Evolutionary conservation across 2,329 filamentous ascomycete genomes (phyloP).

Genomic region (Apiospora phragmitis): DNA sequence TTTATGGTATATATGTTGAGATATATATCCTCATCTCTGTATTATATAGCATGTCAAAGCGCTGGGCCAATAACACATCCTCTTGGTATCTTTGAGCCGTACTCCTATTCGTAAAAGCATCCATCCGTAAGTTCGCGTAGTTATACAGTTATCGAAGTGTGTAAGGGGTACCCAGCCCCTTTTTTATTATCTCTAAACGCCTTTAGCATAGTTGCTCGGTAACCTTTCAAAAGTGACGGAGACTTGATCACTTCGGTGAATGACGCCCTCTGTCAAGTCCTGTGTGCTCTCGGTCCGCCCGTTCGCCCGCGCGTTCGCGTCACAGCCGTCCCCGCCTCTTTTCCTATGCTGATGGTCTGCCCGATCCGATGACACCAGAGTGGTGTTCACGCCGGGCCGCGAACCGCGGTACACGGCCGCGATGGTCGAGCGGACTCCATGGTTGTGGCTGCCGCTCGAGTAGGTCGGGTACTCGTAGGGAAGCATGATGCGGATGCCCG

Average conservation of each 20-base stretch:
- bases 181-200: not conserved
- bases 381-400: not conserved
- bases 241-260: not conserved
- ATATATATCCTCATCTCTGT: no score
- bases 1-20: not conserved
- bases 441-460: not conserved
- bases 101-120: not conserved
- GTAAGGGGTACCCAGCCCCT: not conserved
- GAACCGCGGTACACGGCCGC: not conserved
- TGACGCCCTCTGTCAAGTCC: not conserved
- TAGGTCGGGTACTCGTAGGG: not conserved
- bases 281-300: not conserved
- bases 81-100: not conserved
- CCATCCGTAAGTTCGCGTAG: not conserved
- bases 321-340: not conserved
- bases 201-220: not conserved
- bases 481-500: not conserved
- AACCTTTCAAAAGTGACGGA: not conserved
- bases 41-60: not conserved
- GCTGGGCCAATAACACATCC: not conserved
- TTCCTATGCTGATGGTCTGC: not conserved
- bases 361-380: not conserved
- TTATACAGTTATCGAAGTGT: not conserved
- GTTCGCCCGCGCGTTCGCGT: not conserved
- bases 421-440: not conserved